Conservation (phyloP, 345 rosid genomes). For the Syzygium aromaticum region DNA sequence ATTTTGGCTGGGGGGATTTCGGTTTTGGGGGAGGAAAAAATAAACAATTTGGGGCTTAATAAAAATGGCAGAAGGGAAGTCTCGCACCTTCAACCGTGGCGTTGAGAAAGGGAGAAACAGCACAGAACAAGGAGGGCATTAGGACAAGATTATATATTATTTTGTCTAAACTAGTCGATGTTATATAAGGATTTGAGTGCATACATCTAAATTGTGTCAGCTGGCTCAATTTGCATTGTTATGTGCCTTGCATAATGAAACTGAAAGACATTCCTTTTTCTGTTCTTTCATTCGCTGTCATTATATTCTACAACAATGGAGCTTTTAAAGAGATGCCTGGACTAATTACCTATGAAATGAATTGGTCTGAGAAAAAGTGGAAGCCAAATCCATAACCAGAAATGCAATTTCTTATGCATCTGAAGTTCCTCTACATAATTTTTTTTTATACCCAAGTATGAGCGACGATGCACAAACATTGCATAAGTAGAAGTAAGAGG, state of each 20-base stretch:
- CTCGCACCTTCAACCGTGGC: constrained; percentile 53
- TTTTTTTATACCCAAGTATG: neutral
- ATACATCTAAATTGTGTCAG: neutral
- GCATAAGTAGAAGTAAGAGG: neutral
- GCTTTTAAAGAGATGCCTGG: neutral
- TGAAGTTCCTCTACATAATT: neutral
- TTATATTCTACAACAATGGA: neutral
- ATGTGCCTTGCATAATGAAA: neutral
- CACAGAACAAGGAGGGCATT: constrained; percentile 26
- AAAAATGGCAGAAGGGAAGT: constrained; percentile 30
- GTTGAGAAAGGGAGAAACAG: constrained; percentile 46
- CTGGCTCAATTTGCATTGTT: neutral
- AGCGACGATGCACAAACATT: neutral
- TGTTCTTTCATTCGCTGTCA: neutral
- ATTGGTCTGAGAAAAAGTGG: neutral
- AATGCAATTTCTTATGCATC: neutral
- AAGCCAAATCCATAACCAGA: neutral
- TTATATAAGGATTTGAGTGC: neutral
- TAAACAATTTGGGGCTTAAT: too few species aligned
- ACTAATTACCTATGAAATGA: neutral
- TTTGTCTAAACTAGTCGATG: neutral
- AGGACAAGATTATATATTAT: constrained; percentile 57
- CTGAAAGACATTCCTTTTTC: neutral
- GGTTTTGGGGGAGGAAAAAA: neutral
- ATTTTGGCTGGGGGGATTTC: neutral